phyloP scores from a whole-genome alignment of 495 filamentous ascomycete genomes.

The Tirmania nivea region DNA sequence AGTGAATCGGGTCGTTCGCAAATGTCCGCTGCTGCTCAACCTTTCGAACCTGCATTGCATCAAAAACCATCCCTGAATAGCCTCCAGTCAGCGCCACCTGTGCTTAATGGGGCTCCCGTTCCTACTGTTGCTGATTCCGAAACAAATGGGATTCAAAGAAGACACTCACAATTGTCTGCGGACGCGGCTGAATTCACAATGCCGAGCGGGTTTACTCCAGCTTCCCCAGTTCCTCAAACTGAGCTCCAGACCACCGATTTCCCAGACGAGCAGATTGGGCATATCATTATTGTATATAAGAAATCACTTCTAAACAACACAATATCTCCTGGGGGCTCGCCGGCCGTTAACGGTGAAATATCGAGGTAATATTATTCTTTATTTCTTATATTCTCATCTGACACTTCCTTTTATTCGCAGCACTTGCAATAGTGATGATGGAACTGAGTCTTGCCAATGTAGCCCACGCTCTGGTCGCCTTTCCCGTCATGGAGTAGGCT shows the following conservation, averaged over 20 bases:
- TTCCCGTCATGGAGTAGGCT: slow-evolving; percentile 7
- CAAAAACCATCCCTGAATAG: neutral
- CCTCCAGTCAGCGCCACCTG: neutral
- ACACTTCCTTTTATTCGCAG: neutral
- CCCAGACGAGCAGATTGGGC: slow-evolving; percentile 10
- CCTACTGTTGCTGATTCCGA: slow-evolving; percentile 7
- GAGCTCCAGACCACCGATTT: slow-evolving; percentile 6
- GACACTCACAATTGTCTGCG: slow-evolving; percentile 44
- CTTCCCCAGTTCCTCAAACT: neutral
- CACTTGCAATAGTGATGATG: neutral
- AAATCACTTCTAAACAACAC: slow-evolving; percentile 5
- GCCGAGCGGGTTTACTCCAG: slow-evolving; percentile 14
- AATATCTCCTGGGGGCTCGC: slow-evolving; percentile 4
- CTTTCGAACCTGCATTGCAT: neutral
- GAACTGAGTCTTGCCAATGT: neutral
- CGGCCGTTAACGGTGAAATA: slow-evolving; percentile 7
- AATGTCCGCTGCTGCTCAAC: slow-evolving; percentile 10
- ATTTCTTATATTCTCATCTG: neutral
- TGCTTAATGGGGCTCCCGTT: slow-evolving; percentile 6
- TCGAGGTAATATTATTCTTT: slow-evolving; percentile 6
- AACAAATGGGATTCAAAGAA: neutral
- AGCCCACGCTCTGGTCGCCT: neutral
- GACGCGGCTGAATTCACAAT: slow-evolving; percentile 53
- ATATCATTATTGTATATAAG: slow-evolving; percentile 16
- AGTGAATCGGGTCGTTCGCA: slow-evolving; percentile 3